Percentiles rank a stretch among this genome's conserved stretches.
These are phyloP conservation scores for Vaccinium darrowii DNA, from an alignment of 148 eudicot species.

Conservation along the genomic window DNA sequence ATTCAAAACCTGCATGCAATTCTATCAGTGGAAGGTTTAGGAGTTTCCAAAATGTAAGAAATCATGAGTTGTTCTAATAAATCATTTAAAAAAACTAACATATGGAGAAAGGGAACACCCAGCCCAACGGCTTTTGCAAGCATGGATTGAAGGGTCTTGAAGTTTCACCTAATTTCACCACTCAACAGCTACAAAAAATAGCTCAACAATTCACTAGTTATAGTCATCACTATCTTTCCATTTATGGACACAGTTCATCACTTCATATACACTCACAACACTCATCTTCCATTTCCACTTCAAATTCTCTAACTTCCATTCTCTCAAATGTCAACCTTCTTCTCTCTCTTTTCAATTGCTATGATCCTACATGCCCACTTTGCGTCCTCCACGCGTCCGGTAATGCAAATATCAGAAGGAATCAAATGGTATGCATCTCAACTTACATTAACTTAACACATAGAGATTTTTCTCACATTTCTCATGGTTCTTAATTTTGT, in stretches of 20 bases:
- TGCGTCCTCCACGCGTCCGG: constrained; percentile 16
- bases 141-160: constrained; percentile 21
- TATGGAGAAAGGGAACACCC: not conserved
- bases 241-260: not conserved
- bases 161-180: constrained; percentile 24
- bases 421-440: constrained; percentile 21
- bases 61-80: too few relatives aligned
- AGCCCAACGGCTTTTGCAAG: constrained; percentile 29
- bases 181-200: not conserved
- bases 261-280: not conserved
- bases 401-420: constrained; percentile 17
- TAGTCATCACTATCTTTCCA: not conserved
- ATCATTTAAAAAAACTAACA: not conserved
- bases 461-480: not conserved
- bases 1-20: not conserved
- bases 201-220: not conserved
- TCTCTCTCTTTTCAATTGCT: constrained; percentile 13
- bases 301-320: not conserved
- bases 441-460: not conserved
- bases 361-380: constrained; percentile 13
- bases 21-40: not conserved
- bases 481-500: not conserved
- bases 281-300: not conserved
- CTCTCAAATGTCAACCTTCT: constrained; percentile 14
- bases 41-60: not conserved